phyloP scores from a whole-genome alignment of 495 filamentous ascomycete species.

The Trichocladium uniseriatum region DNA sequence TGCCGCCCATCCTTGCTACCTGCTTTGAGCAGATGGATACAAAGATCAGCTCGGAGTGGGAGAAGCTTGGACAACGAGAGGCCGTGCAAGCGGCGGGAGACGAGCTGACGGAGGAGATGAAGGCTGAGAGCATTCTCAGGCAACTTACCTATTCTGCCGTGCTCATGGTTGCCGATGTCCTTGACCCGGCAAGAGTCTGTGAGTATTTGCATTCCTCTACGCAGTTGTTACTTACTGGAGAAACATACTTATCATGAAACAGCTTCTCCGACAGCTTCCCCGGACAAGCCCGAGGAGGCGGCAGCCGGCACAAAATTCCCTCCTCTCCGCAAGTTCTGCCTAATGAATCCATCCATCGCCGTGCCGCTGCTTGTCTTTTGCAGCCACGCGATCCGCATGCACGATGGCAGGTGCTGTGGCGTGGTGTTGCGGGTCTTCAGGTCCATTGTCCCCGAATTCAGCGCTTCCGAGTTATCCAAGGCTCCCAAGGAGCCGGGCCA shows the following conservation, averaged over 20 bases:
- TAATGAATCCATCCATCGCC: constrained; percentile 67
- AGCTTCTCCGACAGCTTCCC: neutral
- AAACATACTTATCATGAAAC: constrained; percentile 10
- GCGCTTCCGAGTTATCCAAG: constrained; percentile 11
- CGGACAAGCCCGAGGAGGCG: constrained; percentile 1
- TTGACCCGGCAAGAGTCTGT: constrained; percentile 61
- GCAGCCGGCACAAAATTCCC: constrained; percentile 24
- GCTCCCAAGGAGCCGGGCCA: constrained; percentile 4
- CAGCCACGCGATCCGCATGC: constrained; percentile 81
- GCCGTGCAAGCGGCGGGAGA: constrained; percentile 48
- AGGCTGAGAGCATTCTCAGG: constrained; percentile 90
- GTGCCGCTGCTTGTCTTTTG: constrained; percentile 86
- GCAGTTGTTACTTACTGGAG: neutral
- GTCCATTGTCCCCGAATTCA: constrained; percentile 73
- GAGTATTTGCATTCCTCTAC: constrained; percentile 20
- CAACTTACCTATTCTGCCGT: constrained; percentile 87
- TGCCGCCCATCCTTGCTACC: constrained; percentile 73
- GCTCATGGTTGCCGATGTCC: constrained; percentile 75
- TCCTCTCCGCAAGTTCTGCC: constrained; percentile 66
- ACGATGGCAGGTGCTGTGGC: constrained; percentile 79
- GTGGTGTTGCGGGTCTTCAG: constrained; percentile 77
- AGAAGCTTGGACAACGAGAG: constrained; percentile 51
- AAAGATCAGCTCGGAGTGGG: constrained; percentile 84
- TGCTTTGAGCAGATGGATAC: constrained; percentile 78
- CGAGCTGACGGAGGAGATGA: constrained; percentile 89